phyloP scores from a whole-genome alignment of 2,329 filamentous ascomycete genomes.

The Talaromyces pinophilus region DNA sequence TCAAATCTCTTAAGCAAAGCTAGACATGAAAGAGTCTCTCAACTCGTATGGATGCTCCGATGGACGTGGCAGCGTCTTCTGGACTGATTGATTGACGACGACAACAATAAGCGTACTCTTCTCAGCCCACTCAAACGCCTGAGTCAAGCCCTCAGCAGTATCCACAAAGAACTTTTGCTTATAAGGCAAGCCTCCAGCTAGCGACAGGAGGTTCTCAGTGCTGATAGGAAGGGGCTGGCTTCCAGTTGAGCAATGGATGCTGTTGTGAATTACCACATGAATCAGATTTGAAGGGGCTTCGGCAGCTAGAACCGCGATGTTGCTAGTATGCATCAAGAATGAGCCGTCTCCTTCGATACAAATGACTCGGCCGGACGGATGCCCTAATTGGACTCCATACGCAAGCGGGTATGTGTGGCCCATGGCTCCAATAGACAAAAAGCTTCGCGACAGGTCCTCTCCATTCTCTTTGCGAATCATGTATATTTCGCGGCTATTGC shows the following conservation, averaged over 20 bases:
- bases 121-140: background rate
- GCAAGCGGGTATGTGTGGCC: conserved; percentile 10
- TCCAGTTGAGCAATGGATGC: background rate
- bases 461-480: conserved; percentile 13
- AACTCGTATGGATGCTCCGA: background rate
- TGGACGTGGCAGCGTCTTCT: background rate
- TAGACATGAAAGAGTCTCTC: background rate
- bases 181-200: conserved; percentile 1
- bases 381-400: conserved; percentile 1
- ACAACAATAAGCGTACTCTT: background rate
- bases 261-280: background rate
- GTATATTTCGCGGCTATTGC: conserved; percentile 11
- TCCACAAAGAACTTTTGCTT: conserved; percentile 12
- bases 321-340: background rate
- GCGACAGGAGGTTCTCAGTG: background rate
- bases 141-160: background rate
- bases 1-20: background rate
- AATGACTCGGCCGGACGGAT: background rate
- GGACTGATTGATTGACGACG: background rate
- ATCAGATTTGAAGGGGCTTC: background rate
- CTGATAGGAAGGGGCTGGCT: background rate
- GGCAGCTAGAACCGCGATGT: background rate
- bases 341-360: background rate
- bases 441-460: background rate
- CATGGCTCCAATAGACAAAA: conserved; percentile 11